Evolutionary conservation across 345 rosid genomes (phyloP).

Genomic region (Viola odorata): DNA sequence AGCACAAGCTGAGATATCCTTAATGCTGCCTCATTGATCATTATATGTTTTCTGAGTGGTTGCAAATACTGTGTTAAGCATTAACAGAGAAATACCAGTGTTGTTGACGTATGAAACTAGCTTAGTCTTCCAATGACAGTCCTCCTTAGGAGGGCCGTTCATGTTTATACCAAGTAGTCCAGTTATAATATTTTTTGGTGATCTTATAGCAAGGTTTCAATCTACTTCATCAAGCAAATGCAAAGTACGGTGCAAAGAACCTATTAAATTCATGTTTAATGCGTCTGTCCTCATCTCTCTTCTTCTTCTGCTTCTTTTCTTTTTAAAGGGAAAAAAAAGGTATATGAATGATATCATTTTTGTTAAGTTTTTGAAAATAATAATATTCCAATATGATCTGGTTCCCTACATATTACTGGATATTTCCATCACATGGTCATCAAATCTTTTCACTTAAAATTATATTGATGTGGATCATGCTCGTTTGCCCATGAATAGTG

Average conservation of each 20-base stretch:
- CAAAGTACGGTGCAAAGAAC: neutral
- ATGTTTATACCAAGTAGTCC: neutral
- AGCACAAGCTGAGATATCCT: slow-evolving; percentile 99
- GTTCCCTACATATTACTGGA: too few species aligned
- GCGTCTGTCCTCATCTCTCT: too few species aligned
- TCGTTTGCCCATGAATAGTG: too few species aligned
- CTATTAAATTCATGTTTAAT: too few species aligned
- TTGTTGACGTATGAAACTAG: slow-evolving; percentile 4
- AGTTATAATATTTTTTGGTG: neutral
- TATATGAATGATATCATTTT: too few species aligned
- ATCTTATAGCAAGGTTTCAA: neutral
- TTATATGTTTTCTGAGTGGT: neutral
- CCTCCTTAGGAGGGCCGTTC: neutral
- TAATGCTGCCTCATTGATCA: slow-evolving; percentile 14
- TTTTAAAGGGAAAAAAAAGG: too few species aligned
- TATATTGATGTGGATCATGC: too few species aligned
- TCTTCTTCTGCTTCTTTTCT: neutral
- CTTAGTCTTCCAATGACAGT: neutral
- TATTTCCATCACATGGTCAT: too few species aligned
- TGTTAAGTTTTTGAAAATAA: too few species aligned
- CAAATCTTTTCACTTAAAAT: too few species aligned
- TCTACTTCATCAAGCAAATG: neutral
- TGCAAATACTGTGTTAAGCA: neutral
- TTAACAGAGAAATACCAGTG: neutral
- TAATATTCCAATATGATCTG: too few species aligned